Evolutionary conservation across 1,139 yeast genomes (phyloP).

Genomic region (Scheffersomyces stambukii): DNA sequence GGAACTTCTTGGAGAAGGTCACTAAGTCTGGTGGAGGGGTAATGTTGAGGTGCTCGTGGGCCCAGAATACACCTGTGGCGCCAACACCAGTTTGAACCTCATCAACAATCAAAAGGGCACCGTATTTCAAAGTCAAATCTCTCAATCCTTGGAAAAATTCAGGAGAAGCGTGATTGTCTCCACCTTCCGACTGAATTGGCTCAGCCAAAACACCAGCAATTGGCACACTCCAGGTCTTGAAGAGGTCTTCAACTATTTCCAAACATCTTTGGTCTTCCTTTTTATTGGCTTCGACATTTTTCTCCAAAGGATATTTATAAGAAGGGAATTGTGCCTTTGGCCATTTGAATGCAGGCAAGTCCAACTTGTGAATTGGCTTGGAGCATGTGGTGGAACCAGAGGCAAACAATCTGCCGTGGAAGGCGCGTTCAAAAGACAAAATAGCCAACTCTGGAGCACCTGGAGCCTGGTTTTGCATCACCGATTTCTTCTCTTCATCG

Average conservation of each 20-base stretch:
- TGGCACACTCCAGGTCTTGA: constrained; percentile 56
- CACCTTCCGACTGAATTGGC: constrained; percentile 86
- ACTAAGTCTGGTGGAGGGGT: constrained; percentile 80
- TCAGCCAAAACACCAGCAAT: constrained; percentile 75
- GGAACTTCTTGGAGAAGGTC: constrained; percentile 81
- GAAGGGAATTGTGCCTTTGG: constrained; percentile 81
- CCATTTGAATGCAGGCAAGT: constrained; percentile 82
- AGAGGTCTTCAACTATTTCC: constrained; percentile 50
- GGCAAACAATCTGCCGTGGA: constrained; percentile 84
- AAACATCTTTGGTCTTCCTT: constrained; percentile 69
- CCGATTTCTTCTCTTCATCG: constrained; percentile 54
- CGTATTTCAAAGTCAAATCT: constrained; percentile 63
- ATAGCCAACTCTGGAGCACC: constrained; percentile 75
- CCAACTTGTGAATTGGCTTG: constrained; percentile 80
- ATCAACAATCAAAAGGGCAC: constrained; percentile 68
- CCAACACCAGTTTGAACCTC: constrained; percentile 90
- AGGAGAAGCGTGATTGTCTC: constrained; percentile 78
- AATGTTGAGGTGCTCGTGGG: constrained; percentile 70
- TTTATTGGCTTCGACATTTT: constrained; percentile 49
- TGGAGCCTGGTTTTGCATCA: constrained; percentile 67
- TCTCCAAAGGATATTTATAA: constrained; percentile 68
- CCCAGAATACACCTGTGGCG: constrained; percentile 83
- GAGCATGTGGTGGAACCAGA: constrained; percentile 75
- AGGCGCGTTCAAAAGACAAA: constrained; percentile 66
- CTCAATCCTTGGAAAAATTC: constrained; percentile 76